Evolutionary conservation across 805 yeast genomes (phyloP), one percentile per base, ranked within the genome.

Genomic region (Wickerhamomyces subpelliculosus): DNA sequence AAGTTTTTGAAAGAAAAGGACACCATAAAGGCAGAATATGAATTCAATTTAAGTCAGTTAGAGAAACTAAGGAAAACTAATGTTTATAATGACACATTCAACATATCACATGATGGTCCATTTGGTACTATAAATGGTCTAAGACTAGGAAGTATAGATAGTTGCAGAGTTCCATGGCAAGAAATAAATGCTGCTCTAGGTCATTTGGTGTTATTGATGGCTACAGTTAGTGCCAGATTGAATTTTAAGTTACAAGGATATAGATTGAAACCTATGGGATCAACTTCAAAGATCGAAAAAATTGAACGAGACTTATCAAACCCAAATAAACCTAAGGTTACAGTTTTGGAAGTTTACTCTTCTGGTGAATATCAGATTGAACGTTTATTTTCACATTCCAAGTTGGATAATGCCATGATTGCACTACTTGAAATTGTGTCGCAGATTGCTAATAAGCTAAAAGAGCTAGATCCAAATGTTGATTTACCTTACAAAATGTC

Each of bases 101-200:
- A 80, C 41, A 89, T 93, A 7, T 84, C 94, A 2, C 84, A 80
- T 45, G 86, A 84, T 44, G 93, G 90, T 5, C 75, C 75, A 25
- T 86, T 84, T 61, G 96, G 94, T 0, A 81, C 93, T 1, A 90
- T 89, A 24, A 89, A 89, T 59, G 90, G 89, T 0, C 67, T 86
- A 20, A 62, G 96, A 40, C 57, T 90, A n/a, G 97, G 97, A 0
- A 67, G 78, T 12, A 57, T 76, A 34, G 75, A 73, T 29, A 72
- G 68, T 8, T 59, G 64, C 37, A 73, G 70, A 42, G 84, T 89
- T 0, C 82, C 94, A 2, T 87, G 95, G 95, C 76, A 85, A 38
- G 97, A 89, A 50, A 80, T 87, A 31, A 89, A 88, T 54, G 93
- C 94, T 2, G 96, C 95, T 0, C 61, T 89, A 49, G 97, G 97